A percentile compares a stretch with the other conserved stretches of the same genome.
Conservation (phyloP, 2,329 filamentous ascomycete genomes). For the Coleophoma cylindrospora region DNA sequence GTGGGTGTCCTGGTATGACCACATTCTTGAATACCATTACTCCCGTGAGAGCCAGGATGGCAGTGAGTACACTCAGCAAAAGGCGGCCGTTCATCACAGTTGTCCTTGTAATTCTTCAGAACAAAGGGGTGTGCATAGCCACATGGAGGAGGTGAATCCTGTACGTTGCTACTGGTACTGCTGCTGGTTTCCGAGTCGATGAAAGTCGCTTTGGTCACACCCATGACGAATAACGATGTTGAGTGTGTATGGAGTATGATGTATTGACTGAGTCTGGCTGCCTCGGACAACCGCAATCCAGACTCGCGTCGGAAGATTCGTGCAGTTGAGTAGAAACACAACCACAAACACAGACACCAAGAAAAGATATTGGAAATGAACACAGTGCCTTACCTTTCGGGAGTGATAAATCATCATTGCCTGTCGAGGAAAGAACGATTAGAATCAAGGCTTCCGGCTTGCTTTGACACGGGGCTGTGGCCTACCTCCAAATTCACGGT, state of each 20-base stretch:
- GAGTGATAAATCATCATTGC: slow-evolving; percentile 58
- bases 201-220: not conserved
- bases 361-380: slow-evolving; percentile 4
- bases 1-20: not conserved
- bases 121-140: slow-evolving; percentile 1
- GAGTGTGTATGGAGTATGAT: not conserved
- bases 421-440: slow-evolving; percentile 29
- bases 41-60: not conserved
- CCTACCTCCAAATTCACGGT: slow-evolving; percentile 62
- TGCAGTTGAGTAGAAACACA: too few relatives aligned
- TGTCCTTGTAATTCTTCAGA: not conserved
- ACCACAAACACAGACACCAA: not conserved
- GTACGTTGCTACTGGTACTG: too few relatives aligned
- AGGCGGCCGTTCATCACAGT: slow-evolving; percentile 2
- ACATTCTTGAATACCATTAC: not conserved
- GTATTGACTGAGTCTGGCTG: too few relatives aligned
- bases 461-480: not conserved
- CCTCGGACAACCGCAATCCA: too few relatives aligned
- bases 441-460: slow-evolving; percentile 15
- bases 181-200: not conserved
- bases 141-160: too few relatives aligned
- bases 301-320: too few relatives aligned
- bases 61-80: not conserved
- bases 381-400: slow-evolving; percentile 48
- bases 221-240: not conserved